Percentiles rank a stretch among this genome's conserved stretches.
phyloP scores from a whole-genome alignment of 2,329 filamentous ascomycete genomes.

The Aspergillus viridinutans region DNA sequence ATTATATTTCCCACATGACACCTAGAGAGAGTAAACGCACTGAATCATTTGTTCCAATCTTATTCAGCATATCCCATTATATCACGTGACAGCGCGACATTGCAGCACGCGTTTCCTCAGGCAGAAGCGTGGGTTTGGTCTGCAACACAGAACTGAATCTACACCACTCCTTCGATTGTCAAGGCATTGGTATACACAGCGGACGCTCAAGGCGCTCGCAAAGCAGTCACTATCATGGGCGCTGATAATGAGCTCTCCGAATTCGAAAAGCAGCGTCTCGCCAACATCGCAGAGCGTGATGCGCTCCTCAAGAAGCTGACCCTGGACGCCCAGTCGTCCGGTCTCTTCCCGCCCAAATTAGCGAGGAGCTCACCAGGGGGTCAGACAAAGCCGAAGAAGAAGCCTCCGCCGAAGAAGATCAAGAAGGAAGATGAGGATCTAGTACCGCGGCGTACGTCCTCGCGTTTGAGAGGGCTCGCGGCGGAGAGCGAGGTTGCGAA shows the following conservation, averaged over 20 bases:
- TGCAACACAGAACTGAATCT: not conserved
- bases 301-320: slow-evolving; percentile 75
- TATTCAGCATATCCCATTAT: not conserved
- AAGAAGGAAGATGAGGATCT: slow-evolving; percentile 60
- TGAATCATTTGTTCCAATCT: not conserved
- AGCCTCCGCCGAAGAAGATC: slow-evolving; percentile 48
- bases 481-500: slow-evolving; percentile 65
- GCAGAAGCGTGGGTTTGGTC: not conserved
- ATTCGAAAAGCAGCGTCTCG: slow-evolving; percentile 78
- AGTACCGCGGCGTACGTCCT: slow-evolving; percentile 57
- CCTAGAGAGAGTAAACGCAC: not conserved
- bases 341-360: slow-evolving; percentile 56
- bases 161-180: not conserved
- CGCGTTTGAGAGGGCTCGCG: slow-evolving; percentile 58
- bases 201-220: slow-evolving; percentile 2
- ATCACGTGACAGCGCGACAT: slow-evolving; percentile 21
- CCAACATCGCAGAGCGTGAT: slow-evolving; percentile 84
- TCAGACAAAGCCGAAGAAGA: slow-evolving; percentile 47
- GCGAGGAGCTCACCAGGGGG: slow-evolving; percentile 47
- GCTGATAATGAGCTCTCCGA: slow-evolving; percentile 62
- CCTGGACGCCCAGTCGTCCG: slow-evolving; percentile 61
- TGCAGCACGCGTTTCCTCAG: slow-evolving; percentile 12
- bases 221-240: slow-evolving; percentile 17
- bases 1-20: not conserved
- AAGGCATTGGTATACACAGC: slow-evolving; percentile 1